Base-by-base conservation (phyloP, 2,329 filamentous ascomycete species). In the Penicillium oxalicum region DNA sequence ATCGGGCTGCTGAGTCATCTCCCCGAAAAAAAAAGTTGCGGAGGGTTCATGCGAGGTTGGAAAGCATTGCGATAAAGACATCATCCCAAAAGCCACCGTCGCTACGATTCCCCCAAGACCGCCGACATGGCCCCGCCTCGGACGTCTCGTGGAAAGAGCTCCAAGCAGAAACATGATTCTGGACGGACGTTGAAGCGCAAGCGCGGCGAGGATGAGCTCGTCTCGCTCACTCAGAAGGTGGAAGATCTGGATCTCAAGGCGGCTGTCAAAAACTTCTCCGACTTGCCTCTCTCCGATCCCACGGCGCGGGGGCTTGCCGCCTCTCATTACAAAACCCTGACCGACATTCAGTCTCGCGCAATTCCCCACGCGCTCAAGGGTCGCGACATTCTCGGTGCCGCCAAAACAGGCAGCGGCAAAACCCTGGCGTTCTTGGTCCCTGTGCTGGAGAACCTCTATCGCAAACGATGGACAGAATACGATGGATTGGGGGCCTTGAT, bases 341-440 rank as follows among this genome's bases (percentile, higher is more conserved):
- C 93, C 53, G 91, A 95, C 57, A 88, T 98, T 61, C 93, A 98
- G 73, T 80, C 86, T 42, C 85, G 85, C 63, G 90, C 91, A n/a
- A 86, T 98, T 51, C 90, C 88, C 5, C 77, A 90, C 52, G 91
- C 88, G 7, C 78, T 98, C 54, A 87, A 94, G 69, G 88, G 88
- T 49, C 76, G 77, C 50, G 93, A 98, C 67, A 87, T 98, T 36
- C 82, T 98, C 36, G 93, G 91, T 37, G 93, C 93, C 4, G 93
- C 93, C 36, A 96, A 95, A 72, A 97, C 91, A 0, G 91, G 91
- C 44, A 94, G 88, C 65, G 91, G 91, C 63, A 97, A 97, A 75
- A 97, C 91, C 0, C 77, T 98, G 25, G 88, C 93, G 0, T 98
- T 98, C 67, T 73, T 98, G 6, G 75, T 97, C 2, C 93, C 93